A percentile compares a stretch with the other conserved stretches of the same genome.
Evolutionary conservation across 257 asterid genomes (phyloP).

Genomic region (Osmanthus fragrans): DNA sequence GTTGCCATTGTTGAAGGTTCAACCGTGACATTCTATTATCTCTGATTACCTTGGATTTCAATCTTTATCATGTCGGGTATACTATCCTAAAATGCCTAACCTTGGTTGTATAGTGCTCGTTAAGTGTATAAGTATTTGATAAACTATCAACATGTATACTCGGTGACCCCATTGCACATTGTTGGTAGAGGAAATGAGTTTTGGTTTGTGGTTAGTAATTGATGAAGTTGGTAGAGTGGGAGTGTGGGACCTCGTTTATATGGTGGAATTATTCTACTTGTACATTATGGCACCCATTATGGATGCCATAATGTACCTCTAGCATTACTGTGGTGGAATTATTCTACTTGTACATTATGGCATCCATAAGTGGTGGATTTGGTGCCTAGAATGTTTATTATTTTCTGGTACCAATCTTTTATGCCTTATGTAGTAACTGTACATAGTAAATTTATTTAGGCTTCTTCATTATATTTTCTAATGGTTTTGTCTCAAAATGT

Average conservation of each 20-base stretch:
- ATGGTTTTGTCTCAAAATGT: not conserved
- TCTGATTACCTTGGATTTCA: no score
- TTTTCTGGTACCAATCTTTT: not conserved
- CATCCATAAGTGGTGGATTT: not conserved
- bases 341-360: no score
- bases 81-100: not conserved
- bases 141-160: not conserved
- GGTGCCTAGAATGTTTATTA: not conserved
- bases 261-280: no score
- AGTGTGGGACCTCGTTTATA: not conserved
- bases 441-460: not conserved
- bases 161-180: not conserved
- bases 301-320: no score
- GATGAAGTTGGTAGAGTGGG: not conserved
- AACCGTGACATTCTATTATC: not conserved
- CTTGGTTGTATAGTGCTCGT: not conserved
- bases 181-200: not conserved
- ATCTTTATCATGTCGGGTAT: not conserved
- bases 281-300: no score
- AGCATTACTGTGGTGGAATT: no score
- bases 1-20: no score
- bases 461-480: not conserved
- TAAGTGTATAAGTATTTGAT: not conserved
- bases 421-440: not conserved
- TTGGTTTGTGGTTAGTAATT: not conserved